phyloP scores from a whole-genome alignment of 352 stramenopile species.

The Aphanomyces cochlioides region DNA sequence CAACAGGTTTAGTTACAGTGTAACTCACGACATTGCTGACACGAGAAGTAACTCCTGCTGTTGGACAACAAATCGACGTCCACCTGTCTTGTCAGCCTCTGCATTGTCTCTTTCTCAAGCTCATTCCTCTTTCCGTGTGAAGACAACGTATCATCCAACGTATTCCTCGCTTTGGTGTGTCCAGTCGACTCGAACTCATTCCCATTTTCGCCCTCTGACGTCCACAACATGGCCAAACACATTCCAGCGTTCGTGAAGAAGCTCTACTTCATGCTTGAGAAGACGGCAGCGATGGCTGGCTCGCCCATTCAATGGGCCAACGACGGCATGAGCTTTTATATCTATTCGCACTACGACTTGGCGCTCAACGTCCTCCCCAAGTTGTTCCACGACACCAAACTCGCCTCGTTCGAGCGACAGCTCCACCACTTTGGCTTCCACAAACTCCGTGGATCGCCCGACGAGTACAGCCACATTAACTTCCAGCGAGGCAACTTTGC shows the following conservation, averaged over 20 bases:
- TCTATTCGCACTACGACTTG: neutral
- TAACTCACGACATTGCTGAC: no score
- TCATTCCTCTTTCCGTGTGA: no score
- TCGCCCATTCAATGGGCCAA: neutral
- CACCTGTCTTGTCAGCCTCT: no score
- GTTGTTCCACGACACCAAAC: neutral
- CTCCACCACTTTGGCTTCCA: neutral
- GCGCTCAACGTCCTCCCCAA: neutral
- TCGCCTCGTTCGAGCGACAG: neutral
- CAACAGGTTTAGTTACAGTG: no score
- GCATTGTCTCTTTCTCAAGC: no score
- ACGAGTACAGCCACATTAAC: neutral
- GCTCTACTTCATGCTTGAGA: slow-evolving; percentile 3
- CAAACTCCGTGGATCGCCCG: no score
- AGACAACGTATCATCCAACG: no score
- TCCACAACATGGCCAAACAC: neutral
- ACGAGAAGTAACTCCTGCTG: no score
- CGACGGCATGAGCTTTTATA: neutral
- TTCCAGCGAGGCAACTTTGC: neutral
- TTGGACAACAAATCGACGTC: no score
- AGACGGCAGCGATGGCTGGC: neutral
- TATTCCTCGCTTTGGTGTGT: no score
- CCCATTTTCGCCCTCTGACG: neutral
- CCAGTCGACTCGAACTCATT: no score
- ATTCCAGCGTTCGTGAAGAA: neutral